Percentiles rank a stretch among this genome's conserved stretches.
These are phyloP conservation scores for Scutellaria minor DNA, from an alignment of 257 asterid genomes.

Conservation along the genomic window DNA sequence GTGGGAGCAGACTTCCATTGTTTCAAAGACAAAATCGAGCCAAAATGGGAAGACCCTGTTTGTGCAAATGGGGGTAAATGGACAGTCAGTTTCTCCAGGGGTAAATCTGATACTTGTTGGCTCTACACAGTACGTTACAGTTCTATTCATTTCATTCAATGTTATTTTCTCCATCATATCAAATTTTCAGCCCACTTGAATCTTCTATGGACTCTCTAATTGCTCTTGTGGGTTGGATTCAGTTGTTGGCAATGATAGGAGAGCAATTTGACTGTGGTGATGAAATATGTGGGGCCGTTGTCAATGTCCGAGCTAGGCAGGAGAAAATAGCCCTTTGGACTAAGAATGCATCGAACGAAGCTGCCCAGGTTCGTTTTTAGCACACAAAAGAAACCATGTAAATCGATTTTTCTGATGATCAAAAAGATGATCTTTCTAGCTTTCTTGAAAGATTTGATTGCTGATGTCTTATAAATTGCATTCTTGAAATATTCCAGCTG, in stretches of 20 bases:
- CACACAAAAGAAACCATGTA: not conserved
- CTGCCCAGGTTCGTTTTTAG: constrained; percentile 78
- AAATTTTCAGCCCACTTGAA: not conserved
- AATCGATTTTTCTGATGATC: not conserved
- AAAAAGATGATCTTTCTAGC: not conserved
- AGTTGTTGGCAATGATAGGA: constrained; percentile 95
- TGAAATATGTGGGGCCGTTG: constrained; percentile 97
- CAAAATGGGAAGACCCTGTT: constrained; percentile 96
- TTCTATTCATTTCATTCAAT: not conserved
- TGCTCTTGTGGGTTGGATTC: constrained; percentile 24
- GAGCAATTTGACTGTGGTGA: constrained; percentile 94
- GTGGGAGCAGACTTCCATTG: constrained; percentile 81
- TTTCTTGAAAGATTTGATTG: not conserved
- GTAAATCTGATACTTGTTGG: constrained; percentile 87
- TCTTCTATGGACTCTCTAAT: not conserved
- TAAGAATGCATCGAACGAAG: constrained; percentile 89
- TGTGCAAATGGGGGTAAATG: constrained; percentile 97
- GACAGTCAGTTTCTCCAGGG: constrained; percentile 64
- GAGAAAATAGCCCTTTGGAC: constrained; percentile 91
- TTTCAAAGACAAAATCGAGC: constrained; percentile 85
- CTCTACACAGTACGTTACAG: constrained; percentile 67
- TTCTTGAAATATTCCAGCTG: constrained; percentile 50
- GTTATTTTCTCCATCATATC: not conserved
- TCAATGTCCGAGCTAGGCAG: constrained; percentile 72
- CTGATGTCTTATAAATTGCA: not conserved